Percentiles rank a stretch among this genome's conserved stretches.
These are phyloP conservation scores for Kodamaea jinghongensis DNA, from an alignment of 805 yeast genomes.

Conservation along the genomic window DNA sequence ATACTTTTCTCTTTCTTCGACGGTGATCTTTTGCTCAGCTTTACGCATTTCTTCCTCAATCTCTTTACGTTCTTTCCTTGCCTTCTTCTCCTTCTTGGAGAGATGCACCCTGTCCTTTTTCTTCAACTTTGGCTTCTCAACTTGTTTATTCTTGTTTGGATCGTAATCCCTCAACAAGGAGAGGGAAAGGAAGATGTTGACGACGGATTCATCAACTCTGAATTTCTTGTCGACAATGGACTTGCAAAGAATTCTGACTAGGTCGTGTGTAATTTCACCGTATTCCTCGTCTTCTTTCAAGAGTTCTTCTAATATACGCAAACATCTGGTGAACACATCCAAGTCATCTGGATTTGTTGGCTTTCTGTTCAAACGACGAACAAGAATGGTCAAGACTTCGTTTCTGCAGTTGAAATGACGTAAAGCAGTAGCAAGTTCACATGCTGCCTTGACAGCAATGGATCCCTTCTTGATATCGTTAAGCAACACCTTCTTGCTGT, in stretches of 20 bases:
- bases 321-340: constrained; percentile 52
- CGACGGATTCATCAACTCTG: constrained; percentile 78
- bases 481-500: constrained; percentile 27
- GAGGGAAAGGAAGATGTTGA: constrained; percentile 69
- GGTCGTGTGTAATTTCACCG: constrained; percentile 78
- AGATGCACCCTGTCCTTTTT: constrained; percentile 90
- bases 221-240: constrained; percentile 70
- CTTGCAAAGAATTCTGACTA: constrained; percentile 65
- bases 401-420: constrained; percentile 78
- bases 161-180: constrained; percentile 68
- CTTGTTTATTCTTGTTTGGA: constrained; percentile 53
- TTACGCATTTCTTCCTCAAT: constrained; percentile 86
- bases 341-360: constrained; percentile 50
- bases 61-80: constrained; percentile 77
- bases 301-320: constrained; percentile 66
- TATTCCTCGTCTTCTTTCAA: constrained; percentile 70
- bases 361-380: constrained; percentile 63
- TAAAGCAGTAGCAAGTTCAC: constrained; percentile 64
- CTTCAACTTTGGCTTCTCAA: constrained; percentile 50
- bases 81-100: constrained; percentile 86
- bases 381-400: constrained; percentile 66
- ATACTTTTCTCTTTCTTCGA: constrained; percentile 78
- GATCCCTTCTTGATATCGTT: constrained; percentile 47
- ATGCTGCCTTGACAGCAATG: constrained; percentile 70
- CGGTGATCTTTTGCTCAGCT: constrained; percentile 86